phyloP scores from a whole-genome alignment of 2,329 filamentous ascomycete species.

The Sclerotinia subarctica region DNA sequence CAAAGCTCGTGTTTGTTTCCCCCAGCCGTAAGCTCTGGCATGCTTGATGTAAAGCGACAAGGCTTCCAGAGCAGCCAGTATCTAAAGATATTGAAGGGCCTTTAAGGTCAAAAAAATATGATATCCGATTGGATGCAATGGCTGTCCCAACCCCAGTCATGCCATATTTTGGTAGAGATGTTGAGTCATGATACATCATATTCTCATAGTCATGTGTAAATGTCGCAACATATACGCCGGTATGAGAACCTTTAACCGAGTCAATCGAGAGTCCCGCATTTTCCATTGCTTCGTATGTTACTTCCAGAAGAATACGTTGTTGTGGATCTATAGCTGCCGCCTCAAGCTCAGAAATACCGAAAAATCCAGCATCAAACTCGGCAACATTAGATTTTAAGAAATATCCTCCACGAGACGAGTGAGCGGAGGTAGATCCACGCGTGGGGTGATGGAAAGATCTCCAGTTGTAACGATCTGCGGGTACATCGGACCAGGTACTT shows the following conservation, averaged over 20 bases:
- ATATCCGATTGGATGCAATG: constrained; percentile 53
- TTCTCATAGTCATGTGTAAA: constrained; percentile 23
- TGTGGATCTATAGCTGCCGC: constrained; percentile 19
- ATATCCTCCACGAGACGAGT: background rate
- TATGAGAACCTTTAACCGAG: constrained; percentile 14
- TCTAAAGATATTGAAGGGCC: constrained; percentile 53
- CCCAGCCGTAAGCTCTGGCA: constrained; percentile 47
- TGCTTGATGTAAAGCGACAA: constrained; percentile 53
- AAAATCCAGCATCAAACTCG: constrained; percentile 14
- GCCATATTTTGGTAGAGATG: constrained; percentile 4
- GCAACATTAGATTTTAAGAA: background rate
- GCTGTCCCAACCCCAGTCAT: constrained; percentile 34
- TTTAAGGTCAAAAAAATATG: constrained; percentile 50
- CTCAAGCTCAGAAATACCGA: background rate
- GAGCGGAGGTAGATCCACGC: background rate
- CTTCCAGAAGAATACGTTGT: constrained; percentile 12
- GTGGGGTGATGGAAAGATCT: background rate
- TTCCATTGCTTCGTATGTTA: constrained; percentile 16
- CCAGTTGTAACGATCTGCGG: constrained; percentile 56
- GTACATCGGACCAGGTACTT: constrained; percentile 61
- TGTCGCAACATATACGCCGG: constrained; percentile 18
- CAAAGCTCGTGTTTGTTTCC: constrained; percentile 38
- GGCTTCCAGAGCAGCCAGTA: constrained; percentile 55
- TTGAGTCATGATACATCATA: constrained; percentile 28
- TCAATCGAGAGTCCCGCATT: constrained; percentile 4